Percentiles rank a stretch among this genome's conserved stretches.
Conservation (phyloP, 352 stramenopile genomes). For the Phytopythium litorale region DNA sequence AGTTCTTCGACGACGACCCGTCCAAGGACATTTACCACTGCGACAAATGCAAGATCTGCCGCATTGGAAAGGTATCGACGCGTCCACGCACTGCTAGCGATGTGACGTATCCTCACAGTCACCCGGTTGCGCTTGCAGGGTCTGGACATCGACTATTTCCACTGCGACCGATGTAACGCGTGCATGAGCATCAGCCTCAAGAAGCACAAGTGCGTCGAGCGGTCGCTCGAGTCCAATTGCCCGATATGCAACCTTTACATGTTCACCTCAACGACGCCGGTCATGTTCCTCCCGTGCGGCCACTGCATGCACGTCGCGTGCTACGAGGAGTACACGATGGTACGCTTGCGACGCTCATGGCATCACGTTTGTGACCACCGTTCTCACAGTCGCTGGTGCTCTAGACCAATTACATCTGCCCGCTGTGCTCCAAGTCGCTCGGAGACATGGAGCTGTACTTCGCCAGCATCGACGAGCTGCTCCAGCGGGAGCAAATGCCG, state of each 20-base stretch:
- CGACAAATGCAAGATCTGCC: conserved; percentile 97
- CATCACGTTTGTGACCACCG: not conserved
- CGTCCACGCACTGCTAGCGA: not conserved
- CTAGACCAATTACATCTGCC: conserved; percentile 93
- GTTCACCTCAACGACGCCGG: conserved; percentile 94
- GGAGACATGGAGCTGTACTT: conserved; percentile 93
- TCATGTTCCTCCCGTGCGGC: conserved; percentile 93
- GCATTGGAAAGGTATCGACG: conserved; percentile 75
- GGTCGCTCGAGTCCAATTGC: conserved; percentile 93
- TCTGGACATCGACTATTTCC: conserved; percentile 96
- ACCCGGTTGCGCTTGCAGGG: conserved; percentile 28
- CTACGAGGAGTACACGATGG: conserved; percentile 93
- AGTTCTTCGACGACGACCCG: conserved; percentile 93
- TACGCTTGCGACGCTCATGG: conserved; percentile 11
- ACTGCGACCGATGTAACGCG: conserved; percentile 98
- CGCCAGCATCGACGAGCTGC: conserved; percentile 79
- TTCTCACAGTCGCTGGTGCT: conserved; percentile 7
- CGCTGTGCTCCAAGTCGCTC: conserved; percentile 93
- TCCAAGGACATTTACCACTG: conserved; percentile 97
- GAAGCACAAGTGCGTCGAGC: conserved; percentile 93
- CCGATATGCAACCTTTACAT: conserved; percentile 95
- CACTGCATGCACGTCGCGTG: conserved; percentile 97
- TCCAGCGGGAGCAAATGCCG: conserved; percentile 79
- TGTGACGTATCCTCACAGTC: not conserved
- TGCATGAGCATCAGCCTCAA: conserved; percentile 93